Conservation (phyloP, 2,329 filamentous ascomycete species). For the Aureobasidium lini region DNA sequence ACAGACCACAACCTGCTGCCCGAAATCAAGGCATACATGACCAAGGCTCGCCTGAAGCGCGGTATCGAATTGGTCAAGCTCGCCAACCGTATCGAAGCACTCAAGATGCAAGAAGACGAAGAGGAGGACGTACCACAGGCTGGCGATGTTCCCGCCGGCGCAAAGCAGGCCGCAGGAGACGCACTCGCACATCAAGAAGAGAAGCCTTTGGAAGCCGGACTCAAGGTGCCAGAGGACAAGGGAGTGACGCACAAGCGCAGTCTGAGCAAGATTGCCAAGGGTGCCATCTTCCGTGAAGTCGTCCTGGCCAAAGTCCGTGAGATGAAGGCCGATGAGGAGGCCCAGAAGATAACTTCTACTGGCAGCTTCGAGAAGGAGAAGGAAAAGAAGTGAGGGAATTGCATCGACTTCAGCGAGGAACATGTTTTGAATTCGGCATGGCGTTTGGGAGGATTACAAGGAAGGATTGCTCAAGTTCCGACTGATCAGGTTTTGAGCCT, state of each 20-base stretch:
- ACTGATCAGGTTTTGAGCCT: background rate
- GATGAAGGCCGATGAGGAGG: conserved; percentile 77
- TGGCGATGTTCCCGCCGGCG: conserved; percentile 55
- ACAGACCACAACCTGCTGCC: conserved; percentile 95
- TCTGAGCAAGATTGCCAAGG: conserved; percentile 52
- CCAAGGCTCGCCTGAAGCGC: conserved; percentile 80
- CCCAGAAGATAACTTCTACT: conserved; percentile 19
- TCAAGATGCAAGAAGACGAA: conserved; percentile 90
- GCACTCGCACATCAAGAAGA: conserved; percentile 29
- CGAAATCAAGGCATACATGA: conserved; percentile 90
- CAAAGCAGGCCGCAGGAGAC: conserved; percentile 49
- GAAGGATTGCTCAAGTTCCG: background rate
- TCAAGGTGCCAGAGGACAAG: conserved; percentile 21
- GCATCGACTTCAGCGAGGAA: background rate
- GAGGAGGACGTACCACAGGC: conserved; percentile 57
- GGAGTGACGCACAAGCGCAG: conserved; percentile 40
- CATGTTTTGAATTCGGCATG: background rate
- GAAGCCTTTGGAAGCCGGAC: conserved; percentile 14
- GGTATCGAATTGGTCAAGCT: conserved; percentile 96
- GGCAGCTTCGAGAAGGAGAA: background rate
- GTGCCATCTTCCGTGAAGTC: conserved; percentile 85
- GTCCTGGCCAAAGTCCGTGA: conserved; percentile 89
- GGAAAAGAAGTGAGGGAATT: background rate
- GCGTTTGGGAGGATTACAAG: conserved; percentile 2
- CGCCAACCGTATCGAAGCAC: conserved; percentile 85